Evolutionary conservation across 2,329 filamentous ascomycete species (phyloP).

Genomic region (Tricladium varicosporioides): DNA sequence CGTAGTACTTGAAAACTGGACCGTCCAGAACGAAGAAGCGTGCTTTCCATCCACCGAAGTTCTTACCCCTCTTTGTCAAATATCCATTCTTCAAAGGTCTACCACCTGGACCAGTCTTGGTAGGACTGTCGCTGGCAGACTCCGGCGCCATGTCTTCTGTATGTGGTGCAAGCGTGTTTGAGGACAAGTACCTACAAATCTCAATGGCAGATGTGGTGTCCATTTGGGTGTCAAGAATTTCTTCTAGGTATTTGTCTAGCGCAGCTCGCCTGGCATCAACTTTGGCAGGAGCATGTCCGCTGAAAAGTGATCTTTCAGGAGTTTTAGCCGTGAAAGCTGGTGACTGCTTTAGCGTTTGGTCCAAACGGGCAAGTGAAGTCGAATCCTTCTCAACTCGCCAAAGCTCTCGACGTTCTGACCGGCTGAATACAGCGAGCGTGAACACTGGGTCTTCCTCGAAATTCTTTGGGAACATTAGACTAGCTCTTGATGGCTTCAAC

Average conservation of each 20-base stretch:
- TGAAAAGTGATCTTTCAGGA: constrained; percentile 84
- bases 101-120: constrained; percentile 56
- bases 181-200: constrained; percentile 84
- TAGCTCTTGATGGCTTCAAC: constrained; percentile 88
- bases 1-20: constrained; percentile 81
- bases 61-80: constrained; percentile 94
- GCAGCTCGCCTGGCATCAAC: constrained; percentile 82
- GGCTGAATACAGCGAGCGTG: constrained; percentile 79
- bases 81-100: constrained; percentile 81
- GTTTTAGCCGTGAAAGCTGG: constrained; percentile 70
- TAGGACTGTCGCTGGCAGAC: constrained; percentile 37
- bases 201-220: constrained; percentile 74
- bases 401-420: constrained; percentile 73
- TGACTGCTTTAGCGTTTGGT: constrained; percentile 75
- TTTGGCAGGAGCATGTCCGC: constrained; percentile 88
- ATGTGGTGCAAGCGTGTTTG: constrained; percentile 60
- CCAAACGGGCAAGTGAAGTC: constrained; percentile 74
- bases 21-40: constrained; percentile 69
- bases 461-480: constrained; percentile 74
- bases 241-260: constrained; percentile 82
- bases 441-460: constrained; percentile 93
- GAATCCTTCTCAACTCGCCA: constrained; percentile 96
- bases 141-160: constrained; percentile 52
- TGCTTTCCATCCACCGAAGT: constrained; percentile 98
- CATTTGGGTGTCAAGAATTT: constrained; percentile 77